A percentile compares a stretch with the other conserved stretches of the same genome.
These are phyloP conservation scores for Globomyces pollinis-pini DNA, from an alignment of 192 early-diverging fungal species.

Conservation along the genomic window DNA sequence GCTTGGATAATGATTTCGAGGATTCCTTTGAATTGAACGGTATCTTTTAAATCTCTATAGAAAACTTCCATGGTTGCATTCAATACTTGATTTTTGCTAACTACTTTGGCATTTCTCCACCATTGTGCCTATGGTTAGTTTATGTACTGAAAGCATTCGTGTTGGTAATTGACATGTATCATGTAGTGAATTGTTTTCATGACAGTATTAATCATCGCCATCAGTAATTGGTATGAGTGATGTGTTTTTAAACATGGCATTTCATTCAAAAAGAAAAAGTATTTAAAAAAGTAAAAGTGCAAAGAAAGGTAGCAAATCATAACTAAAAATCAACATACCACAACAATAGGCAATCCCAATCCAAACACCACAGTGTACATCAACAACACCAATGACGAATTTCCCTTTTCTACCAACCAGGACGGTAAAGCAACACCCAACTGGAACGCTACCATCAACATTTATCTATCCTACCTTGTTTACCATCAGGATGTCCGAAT, in stretches of 20 bases:
- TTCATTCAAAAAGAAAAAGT: not conserved
- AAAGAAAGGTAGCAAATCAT: too few relatives aligned
- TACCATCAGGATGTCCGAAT: constrained; percentile 95
- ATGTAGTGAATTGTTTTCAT: too few relatives aligned
- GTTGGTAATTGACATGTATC: not conserved
- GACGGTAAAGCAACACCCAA: constrained; percentile 93
- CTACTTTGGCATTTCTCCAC: constrained; percentile 88
- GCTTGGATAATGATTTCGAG: constrained; percentile 5
- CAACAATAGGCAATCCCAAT: constrained; percentile 75
- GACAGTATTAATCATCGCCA: too few relatives aligned
- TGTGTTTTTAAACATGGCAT: not conserved
- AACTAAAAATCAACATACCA: too few relatives aligned
- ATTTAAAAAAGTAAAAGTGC: not conserved
- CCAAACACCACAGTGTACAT: constrained; percentile 87
- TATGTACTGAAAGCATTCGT: not conserved
- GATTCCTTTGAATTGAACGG: constrained; percentile 7
- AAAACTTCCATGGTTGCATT: constrained; percentile 83
- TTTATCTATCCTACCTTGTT: constrained; percentile 54
- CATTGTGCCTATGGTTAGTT: constrained; percentile 72
- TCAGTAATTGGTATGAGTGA: not conserved
- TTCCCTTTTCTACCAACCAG: constrained; percentile 80
- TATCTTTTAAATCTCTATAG: constrained; percentile 84
- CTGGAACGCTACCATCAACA: constrained; percentile 55
- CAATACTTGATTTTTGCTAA: constrained; percentile 84
- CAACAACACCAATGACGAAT: constrained; percentile 72